Base-by-base conservation (phyloP, 116 monocot genomes). In the Papilionanthe hybrid region DNA sequence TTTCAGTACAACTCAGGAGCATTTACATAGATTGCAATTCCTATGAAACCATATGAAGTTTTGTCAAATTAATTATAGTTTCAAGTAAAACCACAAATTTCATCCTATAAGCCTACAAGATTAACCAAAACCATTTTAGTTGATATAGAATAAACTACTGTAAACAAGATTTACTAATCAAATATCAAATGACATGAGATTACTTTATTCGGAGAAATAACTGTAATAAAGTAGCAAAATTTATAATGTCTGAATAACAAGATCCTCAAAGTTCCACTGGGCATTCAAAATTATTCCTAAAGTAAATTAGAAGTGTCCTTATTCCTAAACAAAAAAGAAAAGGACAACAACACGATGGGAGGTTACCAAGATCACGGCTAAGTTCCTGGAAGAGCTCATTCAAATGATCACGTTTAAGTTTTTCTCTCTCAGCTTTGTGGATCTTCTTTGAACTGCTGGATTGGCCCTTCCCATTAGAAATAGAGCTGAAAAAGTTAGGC, bases 361-460 rank as follows among this genome's bases (percentile, higher is more conserved):
- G 75, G 8, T 75, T 89, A 94, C 92, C 94, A 25, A 90, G 82
- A 78, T 87, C 78, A 63, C 84, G 73, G 18, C 84, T 85, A 42
- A 92, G 78, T 75, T 89, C 84, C 47, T 75, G 73, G 78, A 92
- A 94, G 41, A 90, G 89, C 66, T 89, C 87, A 81, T 94, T 94
- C 77, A 89, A 73, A 42, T 88, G 85, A 18, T 90, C 94, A 28
- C 92, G 88, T 41, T 94, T 94, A 60, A 88, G 81, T 76, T 89
- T 94, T 78, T 94, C 92, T 67, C 94, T 90, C 78, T 92, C 92
- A n/a, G 90, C 79, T 82, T 92, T 94, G 72, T 92, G 94, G 19
- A 89, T 81, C 69, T 92, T 94, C 81, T 85, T 90, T 18, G 92
- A 83, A 72, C 81, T 74, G 76, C 83, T 88, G 5, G 69, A 72